Percentiles rank a stretch among this genome's conserved stretches.
Evolutionary conservation across 1,139 yeast species (phyloP).

Genomic region (Wickerhamiella pararugosa): DNA sequence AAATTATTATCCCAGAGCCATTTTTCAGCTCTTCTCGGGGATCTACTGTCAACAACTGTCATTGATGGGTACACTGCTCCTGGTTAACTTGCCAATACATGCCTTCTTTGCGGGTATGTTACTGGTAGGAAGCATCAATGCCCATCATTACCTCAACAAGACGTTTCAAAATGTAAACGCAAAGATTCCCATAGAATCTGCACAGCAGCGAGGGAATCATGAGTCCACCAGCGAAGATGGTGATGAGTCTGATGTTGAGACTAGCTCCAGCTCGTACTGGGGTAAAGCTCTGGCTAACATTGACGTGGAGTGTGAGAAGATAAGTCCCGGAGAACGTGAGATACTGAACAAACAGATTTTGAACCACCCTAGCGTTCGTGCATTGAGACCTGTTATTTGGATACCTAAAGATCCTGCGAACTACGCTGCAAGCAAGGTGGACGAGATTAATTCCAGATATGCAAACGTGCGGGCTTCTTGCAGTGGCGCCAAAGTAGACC

Average conservation of each 20-base stretch:
- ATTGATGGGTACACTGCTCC: constrained; percentile 37
- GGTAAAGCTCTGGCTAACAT: constrained; percentile 18
- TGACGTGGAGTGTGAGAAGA: constrained; percentile 16
- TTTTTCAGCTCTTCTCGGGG: constrained; percentile 64
- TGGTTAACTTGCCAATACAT: constrained; percentile 11
- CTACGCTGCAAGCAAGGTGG: constrained; percentile 21
- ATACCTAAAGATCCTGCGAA: constrained; percentile 23
- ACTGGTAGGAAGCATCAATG: constrained; percentile 9
- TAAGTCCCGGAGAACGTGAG: constrained; percentile 17
- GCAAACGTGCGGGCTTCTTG: constrained; percentile 18
- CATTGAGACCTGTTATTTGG: constrained; percentile 24
- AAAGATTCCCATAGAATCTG: constrained; percentile 12
- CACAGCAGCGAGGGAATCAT: constrained; percentile 4
- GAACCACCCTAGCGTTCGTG: constrained; percentile 20
- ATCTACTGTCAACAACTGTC: constrained; percentile 67
- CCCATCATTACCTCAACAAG: constrained; percentile 10
- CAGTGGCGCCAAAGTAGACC: constrained; percentile 13
- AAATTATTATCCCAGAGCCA: constrained; percentile 45
- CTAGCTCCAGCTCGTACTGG: constrained; percentile 12
- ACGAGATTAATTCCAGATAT: constrained; percentile 16
- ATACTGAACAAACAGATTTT: constrained; percentile 17
- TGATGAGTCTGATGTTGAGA: neutral
- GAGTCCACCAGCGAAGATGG: constrained; percentile 8
- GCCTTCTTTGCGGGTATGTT: constrained; percentile 9
- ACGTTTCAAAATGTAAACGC: constrained; percentile 11